Evolutionary conservation across 2,329 filamentous ascomycete genomes (phyloP), one percentile per base, ranked within the genome.

Genomic region (Alternaria burnsii): DNA sequence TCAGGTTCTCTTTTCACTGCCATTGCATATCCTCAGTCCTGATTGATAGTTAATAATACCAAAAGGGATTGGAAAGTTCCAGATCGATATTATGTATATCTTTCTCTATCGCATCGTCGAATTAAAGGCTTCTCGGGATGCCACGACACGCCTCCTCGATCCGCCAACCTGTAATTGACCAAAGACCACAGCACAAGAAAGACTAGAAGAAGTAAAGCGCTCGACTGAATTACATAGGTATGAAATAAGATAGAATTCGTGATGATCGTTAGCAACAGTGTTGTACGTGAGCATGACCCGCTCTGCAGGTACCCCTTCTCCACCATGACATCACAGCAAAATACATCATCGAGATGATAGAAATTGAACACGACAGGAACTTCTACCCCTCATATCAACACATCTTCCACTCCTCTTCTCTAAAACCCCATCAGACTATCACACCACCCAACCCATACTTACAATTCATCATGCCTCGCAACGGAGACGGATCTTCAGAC

Each of bases 401-500:
- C 22, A 36, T 9, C 46, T 9, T 24, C 20, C 30, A 26, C 42
- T 41, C 3, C 53, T 47, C 9, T 52, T 41, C 26, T 34, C 4
- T 38, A 22, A 26, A 47, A 32, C 6, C 24, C 16, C 42, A 53
- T 4, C 20, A 46, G 36, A 47, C 22, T 30, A 24, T 36, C 20
- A 28, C 36, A 28, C 36, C 50, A 42, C 30, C 22, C 52, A 51
- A 54, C 12, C 11, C 24, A 30, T 22, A 56, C 10, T 20, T 14
- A 56, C n/a, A 48, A 11, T 47, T 24, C 56, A 72, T 62, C 56
- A 80, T 80, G 78, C 78, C 78, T 68, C 78, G 77, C 65, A 70
- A 80, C 68, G 78, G 78, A 69, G 76, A 78, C 69, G 78, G 78
- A 65, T 75, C 73, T 63, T 70, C 73, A 22, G 74, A 81, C 74